phyloP scores from a whole-genome alignment of 2,329 filamentous ascomycete species.

The Penicillium nordicum region DNA sequence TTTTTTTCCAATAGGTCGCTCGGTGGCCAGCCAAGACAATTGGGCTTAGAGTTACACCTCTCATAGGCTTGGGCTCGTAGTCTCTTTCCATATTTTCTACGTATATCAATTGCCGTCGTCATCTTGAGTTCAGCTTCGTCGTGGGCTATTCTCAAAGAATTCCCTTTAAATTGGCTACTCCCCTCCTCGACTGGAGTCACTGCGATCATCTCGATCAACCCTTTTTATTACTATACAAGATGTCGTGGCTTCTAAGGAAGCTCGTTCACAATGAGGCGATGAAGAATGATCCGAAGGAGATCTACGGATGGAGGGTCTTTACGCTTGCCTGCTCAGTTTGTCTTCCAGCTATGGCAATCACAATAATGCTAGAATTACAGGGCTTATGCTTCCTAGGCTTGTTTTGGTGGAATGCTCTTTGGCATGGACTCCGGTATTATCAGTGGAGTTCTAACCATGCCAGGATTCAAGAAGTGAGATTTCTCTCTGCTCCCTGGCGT shows the following conservation, averaged over 20 bases:
- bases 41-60: constrained; percentile 6
- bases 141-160: not conserved
- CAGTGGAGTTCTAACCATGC: constrained; percentile 62
- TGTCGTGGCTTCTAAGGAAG: constrained; percentile 49
- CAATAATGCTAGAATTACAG: not conserved
- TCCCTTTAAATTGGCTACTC: constrained; percentile 1
- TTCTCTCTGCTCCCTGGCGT: not conserved
- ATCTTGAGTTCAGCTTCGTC: not conserved
- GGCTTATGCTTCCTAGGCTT: constrained; percentile 42
- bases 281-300: constrained; percentile 62
- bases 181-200: constrained; percentile 10
- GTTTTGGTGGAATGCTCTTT: constrained; percentile 68
- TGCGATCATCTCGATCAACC: constrained; percentile 17
- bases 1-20: constrained; percentile 7
- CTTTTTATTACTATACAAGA: constrained; percentile 23
- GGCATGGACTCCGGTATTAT: constrained; percentile 66
- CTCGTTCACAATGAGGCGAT: constrained; percentile 69
- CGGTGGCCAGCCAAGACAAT: constrained; percentile 5
- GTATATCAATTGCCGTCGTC: constrained; percentile 11
- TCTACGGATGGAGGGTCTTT: constrained; percentile 68
- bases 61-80: not conserved
- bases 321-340: constrained; percentile 58
- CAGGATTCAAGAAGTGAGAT: constrained; percentile 53
- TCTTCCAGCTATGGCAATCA: not conserved
- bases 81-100: not conserved